These are phyloP conservation scores for Diaporthe citrichinensis DNA, from an alignment of 2,329 filamentous ascomycete species.

Conservation along the genomic window DNA sequence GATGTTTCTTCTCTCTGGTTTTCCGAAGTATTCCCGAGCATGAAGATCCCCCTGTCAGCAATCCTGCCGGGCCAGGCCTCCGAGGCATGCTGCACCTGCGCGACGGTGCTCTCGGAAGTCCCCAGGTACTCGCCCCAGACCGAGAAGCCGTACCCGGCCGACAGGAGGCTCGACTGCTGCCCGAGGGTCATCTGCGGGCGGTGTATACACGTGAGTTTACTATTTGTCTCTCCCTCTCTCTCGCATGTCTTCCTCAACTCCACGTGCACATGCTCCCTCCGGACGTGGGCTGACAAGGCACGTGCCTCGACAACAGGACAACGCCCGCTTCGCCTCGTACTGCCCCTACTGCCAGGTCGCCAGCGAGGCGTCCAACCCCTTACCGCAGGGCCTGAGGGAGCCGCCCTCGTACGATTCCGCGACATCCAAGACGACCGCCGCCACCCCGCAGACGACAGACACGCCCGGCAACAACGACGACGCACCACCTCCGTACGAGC, in stretches of 20 bases:
- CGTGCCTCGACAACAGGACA: conserved; percentile 62
- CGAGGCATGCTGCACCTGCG: conserved; percentile 79
- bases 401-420: conserved; percentile 74
- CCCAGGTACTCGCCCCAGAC: conserved; percentile 66
- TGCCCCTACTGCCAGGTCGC: conserved; percentile 85
- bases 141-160: conserved; percentile 68
- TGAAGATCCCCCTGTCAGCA: conserved; percentile 36
- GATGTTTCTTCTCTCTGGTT: too few species aligned
- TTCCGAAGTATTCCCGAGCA: background rate
- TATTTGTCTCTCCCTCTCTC: background rate
- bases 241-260: too few species aligned
- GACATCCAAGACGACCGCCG: conserved; percentile 39
- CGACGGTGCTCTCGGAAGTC: conserved; percentile 69
- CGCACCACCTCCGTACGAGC: conserved; percentile 10
- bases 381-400: conserved; percentile 74
- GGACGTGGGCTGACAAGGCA: conserved; percentile 37
- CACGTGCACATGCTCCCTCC: background rate
- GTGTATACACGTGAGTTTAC: conserved; percentile 72
- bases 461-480: conserved; percentile 37
- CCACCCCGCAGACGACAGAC: conserved; percentile 42
- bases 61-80: conserved; percentile 34
- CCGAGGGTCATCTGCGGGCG: conserved; percentile 77
- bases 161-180: conserved; percentile 78
- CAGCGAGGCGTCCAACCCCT: conserved; percentile 66
- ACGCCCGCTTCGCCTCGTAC: conserved; percentile 76